Evolutionary conservation across 2,329 filamentous ascomycete genomes (phyloP).

Genomic region (Colletotrichum somersetense): DNA sequence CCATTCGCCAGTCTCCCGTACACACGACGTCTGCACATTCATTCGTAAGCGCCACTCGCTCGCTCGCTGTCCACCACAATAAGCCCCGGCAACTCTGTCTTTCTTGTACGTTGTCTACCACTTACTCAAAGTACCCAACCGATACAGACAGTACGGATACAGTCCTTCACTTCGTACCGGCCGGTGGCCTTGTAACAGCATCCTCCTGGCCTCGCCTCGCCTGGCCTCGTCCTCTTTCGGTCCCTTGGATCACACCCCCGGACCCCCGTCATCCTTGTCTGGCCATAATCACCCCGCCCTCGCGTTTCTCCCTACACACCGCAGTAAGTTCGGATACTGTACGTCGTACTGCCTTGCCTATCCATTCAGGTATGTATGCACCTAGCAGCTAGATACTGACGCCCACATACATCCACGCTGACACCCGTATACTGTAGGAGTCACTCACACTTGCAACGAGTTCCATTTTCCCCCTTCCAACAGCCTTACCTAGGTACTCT

Average conservation of each 20-base stretch:
- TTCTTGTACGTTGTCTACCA: too few species aligned
- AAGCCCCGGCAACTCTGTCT: background rate
- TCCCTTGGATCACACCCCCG: slow-evolving; percentile 27
- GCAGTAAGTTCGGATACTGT: too few species aligned
- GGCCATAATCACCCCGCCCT: slow-evolving; percentile 24
- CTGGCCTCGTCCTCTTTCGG: background rate
- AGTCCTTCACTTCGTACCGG: too few species aligned
- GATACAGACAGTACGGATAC: too few species aligned
- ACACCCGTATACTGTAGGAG: background rate
- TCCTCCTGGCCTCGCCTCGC: background rate
- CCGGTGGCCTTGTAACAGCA: background rate
- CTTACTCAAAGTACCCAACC: too few species aligned
- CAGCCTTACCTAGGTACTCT: too few species aligned
- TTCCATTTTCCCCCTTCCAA: background rate
- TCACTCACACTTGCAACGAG: background rate
- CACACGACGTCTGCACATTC: background rate
- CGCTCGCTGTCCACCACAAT: background rate
- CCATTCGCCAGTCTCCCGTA: background rate
- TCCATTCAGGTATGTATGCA: too few species aligned
- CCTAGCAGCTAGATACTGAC: background rate
- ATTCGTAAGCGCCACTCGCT: background rate
- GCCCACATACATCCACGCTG: background rate
- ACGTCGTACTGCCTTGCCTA: too few species aligned
- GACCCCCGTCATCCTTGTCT: slow-evolving; percentile 26
- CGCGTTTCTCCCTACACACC: background rate